These are phyloP conservation scores for Claviceps spartinae DNA, from an alignment of 2,329 filamentous ascomycete genomes.

Conservation along the genomic window DNA sequence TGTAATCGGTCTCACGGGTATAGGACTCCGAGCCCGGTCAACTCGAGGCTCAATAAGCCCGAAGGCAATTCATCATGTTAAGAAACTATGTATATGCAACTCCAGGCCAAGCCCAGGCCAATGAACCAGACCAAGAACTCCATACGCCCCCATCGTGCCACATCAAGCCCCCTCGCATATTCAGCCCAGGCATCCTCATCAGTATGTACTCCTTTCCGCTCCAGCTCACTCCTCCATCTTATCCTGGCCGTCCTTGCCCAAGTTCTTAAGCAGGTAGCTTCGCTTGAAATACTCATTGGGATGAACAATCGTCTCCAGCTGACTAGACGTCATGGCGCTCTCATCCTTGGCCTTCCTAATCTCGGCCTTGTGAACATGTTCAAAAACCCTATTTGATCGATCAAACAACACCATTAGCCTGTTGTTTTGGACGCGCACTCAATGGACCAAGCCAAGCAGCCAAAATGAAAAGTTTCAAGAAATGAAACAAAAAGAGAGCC, in stretches of 20 bases:
- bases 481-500: background rate
- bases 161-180: background rate
- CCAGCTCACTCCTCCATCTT: slow-evolving; percentile 41
- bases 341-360: slow-evolving; percentile 67
- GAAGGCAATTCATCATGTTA: too few relatives aligned
- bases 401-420: background rate
- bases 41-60: too few relatives aligned
- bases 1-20: too few relatives aligned
- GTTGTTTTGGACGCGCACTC: too few relatives aligned
- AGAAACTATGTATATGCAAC: too few relatives aligned
- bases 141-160: background rate
- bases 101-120: background rate
- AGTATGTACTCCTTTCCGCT: background rate
- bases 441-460: too few relatives aligned
- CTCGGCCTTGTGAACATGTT: slow-evolving; percentile 67
- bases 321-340: slow-evolving; percentile 53
- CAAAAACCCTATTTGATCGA: slow-evolving; percentile 54
- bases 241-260: slow-evolving; percentile 43
- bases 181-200: background rate
- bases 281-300: slow-evolving; percentile 98
- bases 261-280: slow-evolving; percentile 76
- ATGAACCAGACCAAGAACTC: background rate
- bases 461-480: background rate
- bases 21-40: too few relatives aligned
- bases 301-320: slow-evolving; percentile 90